Conservation (phyloP, 768 basidiomycete species). For the Rhizopogon vesiculosus region DNA sequence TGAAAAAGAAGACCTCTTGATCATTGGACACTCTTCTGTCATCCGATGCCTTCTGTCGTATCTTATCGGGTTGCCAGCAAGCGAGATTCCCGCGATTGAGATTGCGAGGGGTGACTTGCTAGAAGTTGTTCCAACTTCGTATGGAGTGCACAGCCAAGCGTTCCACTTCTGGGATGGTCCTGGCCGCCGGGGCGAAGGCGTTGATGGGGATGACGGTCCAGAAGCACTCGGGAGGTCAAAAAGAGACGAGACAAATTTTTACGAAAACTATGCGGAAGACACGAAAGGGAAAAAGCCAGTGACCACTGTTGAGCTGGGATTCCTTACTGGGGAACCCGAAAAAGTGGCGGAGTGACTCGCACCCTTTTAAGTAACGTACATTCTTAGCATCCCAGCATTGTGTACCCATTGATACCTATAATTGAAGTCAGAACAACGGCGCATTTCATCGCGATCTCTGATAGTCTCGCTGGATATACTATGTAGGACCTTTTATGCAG, state of each 20-base stretch:
- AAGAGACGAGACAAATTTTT: constrained; percentile 74
- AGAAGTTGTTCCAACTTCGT: constrained; percentile 85
- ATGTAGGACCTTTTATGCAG: too few relatives aligned
- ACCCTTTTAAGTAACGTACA: background rate
- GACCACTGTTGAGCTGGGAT: constrained; percentile 27
- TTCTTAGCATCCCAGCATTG: background rate
- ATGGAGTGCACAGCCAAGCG: constrained; percentile 86
- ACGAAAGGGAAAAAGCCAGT: constrained; percentile 54
- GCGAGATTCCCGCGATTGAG: constrained; percentile 96
- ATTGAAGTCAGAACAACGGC: too few relatives aligned
- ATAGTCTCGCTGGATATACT: too few relatives aligned
- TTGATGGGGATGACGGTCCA: constrained; percentile 26
- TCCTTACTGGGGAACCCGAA: background rate
- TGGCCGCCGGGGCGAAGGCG: constrained; percentile 46
- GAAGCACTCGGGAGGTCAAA: constrained; percentile 17
- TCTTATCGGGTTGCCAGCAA: constrained; percentile 89
- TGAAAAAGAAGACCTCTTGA: constrained; percentile 89
- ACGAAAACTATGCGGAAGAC: constrained; percentile 84
- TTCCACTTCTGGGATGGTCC: constrained; percentile 93
- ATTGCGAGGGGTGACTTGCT: constrained; percentile 95
- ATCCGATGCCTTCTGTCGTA: constrained; percentile 94
- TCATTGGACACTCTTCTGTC: constrained; percentile 96
- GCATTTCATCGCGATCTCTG: too few relatives aligned
- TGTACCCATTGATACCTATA: background rate
- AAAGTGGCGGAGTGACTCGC: background rate